Evolutionary conservation across 140 eudicot species (phyloP), one percentile per base, ranked within the genome.

Genomic region (Ambrosia hybrid): DNA sequence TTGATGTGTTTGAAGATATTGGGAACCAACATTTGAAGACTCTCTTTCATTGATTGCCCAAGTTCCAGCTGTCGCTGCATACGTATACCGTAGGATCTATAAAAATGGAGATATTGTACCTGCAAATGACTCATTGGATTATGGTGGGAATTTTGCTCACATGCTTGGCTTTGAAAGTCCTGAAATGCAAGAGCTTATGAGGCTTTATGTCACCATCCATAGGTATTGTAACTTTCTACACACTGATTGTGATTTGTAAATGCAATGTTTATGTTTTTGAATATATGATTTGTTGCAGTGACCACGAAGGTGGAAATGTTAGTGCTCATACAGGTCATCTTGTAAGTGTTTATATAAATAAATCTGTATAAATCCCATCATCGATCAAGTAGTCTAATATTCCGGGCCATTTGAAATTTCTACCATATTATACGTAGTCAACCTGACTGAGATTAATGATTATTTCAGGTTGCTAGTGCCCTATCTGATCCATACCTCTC

Each of bases 241-340:
- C 68, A 37, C 21, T 11, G 81, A 56, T 72, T 66, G 30, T 51
- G 64, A 65, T 62, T 13, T 62, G 38, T n/a, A 6, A 62, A n/a
- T 38, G n/a, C 30, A 37, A 3, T 37, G 68, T 62, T 13, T 62
- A 3, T 62, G 5, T n/a, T 62, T 37, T 63, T n/a, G 7, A 63
- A 15, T 10, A 60, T 41, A 67, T 49, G 7, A 57, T 63, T 48
- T 75, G 52, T 75, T 85, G 77, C 87, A 94, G 99, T 78, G 97
- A 90, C 75, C 99, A 94, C 72, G 99, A 94, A 83, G 99, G 99
- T 70, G 99, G 99, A 64, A 94, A 94, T 71, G 99, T 94, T 43
- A 94, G 99, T 83, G 99, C 99, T 59, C 99, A 94, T 70, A 90
- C 97, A 4, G 99, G 99, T 76, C 99, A 94, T 82, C 89, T 94